Evolutionary conservation across 2,329 filamentous ascomycete species (phyloP), one percentile per base, ranked within the genome.

Genomic region (Stylonectria norvegica): DNA sequence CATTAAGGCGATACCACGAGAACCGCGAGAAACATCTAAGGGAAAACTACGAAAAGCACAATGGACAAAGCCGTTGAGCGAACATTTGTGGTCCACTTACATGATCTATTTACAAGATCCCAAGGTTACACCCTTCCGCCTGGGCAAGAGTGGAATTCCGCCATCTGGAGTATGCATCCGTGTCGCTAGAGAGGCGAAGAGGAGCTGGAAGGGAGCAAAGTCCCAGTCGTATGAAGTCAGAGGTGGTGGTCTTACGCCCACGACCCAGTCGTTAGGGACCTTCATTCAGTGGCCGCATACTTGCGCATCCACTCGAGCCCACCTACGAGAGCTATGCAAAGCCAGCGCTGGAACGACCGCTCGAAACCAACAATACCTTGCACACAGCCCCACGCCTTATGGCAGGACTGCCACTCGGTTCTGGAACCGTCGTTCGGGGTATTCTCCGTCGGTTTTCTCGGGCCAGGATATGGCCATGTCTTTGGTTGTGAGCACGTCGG

Each of bases 81-180:
- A 75, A 10, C 81, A 85, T 52, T 62, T 85, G 8, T 85, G 81
- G 81, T 71, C 76, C 5, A 82, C 77, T 1, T 85, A 83, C 55
- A 65, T 76, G 42, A 65, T 81, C 37, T 85, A 85, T 52, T 65
- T 85, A 28, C 77, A 82, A 56, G 81, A 85, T 50, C 80, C 81
- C 32, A 79, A 78, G 34, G 79, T 84, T 3, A 85, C 81, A 1
- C 81, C 81, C 0, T 79, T 85, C 46, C 73, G 78, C 36, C 70
- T 82, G 40, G 75, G 79, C 44, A 81, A 79, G 53, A 80, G 77
- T 54, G 73, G 75, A 41, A 74, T 85, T 18, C 81, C 81, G 6
- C 81, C 81, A 3, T 71, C 79, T 30, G 81, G 81, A 12, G 80
- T 85, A 8, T 82, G 79, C 53, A 59, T 75, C 53, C 77, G 81